Conservation (phyloP, 257 asterid species). For the Osmanthus fragrans region DNA sequence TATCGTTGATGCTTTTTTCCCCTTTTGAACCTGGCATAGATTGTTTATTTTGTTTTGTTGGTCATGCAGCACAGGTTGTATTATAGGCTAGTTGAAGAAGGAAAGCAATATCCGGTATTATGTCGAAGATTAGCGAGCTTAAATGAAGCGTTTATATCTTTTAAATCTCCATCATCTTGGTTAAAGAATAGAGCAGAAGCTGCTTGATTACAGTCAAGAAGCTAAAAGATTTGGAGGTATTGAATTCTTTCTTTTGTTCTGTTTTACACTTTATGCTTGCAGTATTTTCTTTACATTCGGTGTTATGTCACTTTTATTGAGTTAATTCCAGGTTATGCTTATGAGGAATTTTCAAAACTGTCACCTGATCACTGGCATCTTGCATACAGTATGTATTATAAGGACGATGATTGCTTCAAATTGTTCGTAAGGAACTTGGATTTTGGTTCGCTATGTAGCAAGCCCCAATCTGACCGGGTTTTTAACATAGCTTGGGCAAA, state of each 20-base stretch:
- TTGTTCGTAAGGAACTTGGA: slow-evolving; percentile 82
- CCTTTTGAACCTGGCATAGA: slow-evolving; percentile 18
- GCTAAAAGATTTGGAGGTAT: slow-evolving; percentile 90
- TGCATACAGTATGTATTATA: slow-evolving; percentile 93
- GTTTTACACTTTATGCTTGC: slow-evolving; percentile 2
- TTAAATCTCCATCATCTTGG: slow-evolving; percentile 71
- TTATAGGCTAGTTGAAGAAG: slow-evolving; percentile 89
- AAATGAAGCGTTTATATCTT: slow-evolving; percentile 47
- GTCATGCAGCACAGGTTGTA: slow-evolving; percentile 63
- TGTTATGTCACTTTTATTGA: neutral
- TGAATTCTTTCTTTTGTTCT: neutral
- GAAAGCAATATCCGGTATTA: slow-evolving; percentile 77
- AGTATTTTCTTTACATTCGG: slow-evolving; percentile 6
- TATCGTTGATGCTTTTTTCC: neutral
- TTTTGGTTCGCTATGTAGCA: slow-evolving; percentile 67
- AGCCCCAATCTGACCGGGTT: slow-evolving; percentile 80
- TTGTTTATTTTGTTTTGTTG: slow-evolving; percentile 13
- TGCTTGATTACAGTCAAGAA: slow-evolving; percentile 90
- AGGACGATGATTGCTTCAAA: slow-evolving; percentile 73
- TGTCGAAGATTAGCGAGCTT: slow-evolving; percentile 83
- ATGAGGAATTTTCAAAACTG: slow-evolving; percentile 81
- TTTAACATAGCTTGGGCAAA: slow-evolving; percentile 91
- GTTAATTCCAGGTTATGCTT: slow-evolving; percentile 67
- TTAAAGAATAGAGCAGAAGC: slow-evolving; percentile 85
- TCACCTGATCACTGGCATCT: slow-evolving; percentile 94